These are phyloP conservation scores for Sarcodon sp. DNA, from an alignment of 768 basidiomycete species.

Conservation along the genomic window DNA sequence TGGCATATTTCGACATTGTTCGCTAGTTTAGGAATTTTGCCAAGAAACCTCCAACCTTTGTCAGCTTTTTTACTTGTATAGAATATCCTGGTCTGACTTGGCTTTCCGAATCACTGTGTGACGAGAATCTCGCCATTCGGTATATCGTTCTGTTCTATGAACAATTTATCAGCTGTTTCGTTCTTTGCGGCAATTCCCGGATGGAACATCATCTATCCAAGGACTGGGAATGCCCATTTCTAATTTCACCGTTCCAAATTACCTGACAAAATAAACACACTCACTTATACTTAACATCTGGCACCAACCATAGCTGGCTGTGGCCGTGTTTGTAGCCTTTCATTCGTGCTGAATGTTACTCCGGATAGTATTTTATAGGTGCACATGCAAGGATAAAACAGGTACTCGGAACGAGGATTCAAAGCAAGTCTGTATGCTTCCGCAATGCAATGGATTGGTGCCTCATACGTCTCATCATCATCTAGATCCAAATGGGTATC, in stretches of 20 bases:
- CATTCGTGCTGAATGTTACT: conserved; percentile 33
- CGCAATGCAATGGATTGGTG: too few species aligned
- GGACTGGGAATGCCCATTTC: conserved; percentile 35
- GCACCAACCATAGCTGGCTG: conserved; percentile 32
- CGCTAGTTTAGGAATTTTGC: conserved; percentile 33
- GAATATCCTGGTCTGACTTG: not conserved
- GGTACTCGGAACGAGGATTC: conserved; percentile 31
- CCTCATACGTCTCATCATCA: too few species aligned
- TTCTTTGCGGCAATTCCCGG: conserved; percentile 37
- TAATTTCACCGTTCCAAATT: not conserved
- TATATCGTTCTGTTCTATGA: conserved; percentile 29
- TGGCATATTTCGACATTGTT: conserved; percentile 21
- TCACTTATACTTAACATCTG: conserved; percentile 13
- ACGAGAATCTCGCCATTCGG: conserved; percentile 34
- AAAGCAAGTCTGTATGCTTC: too few species aligned
- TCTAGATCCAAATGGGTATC: too few species aligned
- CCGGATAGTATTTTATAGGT: conserved; percentile 33
- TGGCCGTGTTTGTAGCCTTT: conserved; percentile 31
- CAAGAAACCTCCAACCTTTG: conserved; percentile 36
- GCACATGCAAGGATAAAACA: conserved; percentile 37
- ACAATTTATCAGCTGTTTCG: conserved; percentile 34
- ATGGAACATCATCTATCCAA: conserved; percentile 25
- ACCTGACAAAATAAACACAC: not conserved
- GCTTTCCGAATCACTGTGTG: conserved; percentile 32
- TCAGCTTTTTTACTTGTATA: conserved; percentile 20